phyloP scores from a whole-genome alignment of 257 asterid species.

The Petrea volubilis region DNA sequence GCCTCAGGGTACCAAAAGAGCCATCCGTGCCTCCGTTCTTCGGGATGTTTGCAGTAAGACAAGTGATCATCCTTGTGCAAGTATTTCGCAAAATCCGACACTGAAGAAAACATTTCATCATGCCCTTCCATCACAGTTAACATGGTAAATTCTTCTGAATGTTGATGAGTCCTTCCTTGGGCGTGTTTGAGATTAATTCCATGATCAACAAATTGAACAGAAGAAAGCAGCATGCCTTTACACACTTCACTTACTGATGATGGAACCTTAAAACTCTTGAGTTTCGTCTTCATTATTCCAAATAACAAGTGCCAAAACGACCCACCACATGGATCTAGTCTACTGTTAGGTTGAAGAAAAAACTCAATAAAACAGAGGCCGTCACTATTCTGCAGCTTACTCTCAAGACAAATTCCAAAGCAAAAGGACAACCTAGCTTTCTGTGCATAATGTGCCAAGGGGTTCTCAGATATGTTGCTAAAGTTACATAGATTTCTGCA shows the following conservation, averaged over 20 bases:
- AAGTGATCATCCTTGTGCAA: not conserved
- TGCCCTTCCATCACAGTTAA: not conserved
- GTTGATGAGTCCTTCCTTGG: not conserved
- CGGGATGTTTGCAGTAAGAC: not conserved
- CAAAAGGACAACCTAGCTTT: not conserved
- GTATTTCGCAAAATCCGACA: not conserved
- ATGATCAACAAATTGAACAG: no score
- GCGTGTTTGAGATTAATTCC: not conserved
- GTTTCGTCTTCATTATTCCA: not conserved
- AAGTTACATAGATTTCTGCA: not conserved
- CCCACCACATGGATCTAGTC: not conserved
- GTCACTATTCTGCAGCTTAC: not conserved
- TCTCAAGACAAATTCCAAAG: not conserved
- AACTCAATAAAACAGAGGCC: not conserved
- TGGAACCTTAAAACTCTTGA: not conserved
- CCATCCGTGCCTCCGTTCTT: not conserved
- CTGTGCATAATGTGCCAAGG: slow-evolving; percentile 19
- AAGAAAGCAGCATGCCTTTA: no score
- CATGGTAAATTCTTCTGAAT: not conserved
- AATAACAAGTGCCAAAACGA: not conserved
- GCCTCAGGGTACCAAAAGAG: not conserved
- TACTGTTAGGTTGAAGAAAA: not conserved
- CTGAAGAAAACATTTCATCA: not conserved
- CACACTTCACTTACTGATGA: not conserved
- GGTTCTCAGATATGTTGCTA: not conserved